Evolutionary conservation across 805 yeast species (phyloP).

Genomic region (Blastobotrys peoriensis): DNA sequence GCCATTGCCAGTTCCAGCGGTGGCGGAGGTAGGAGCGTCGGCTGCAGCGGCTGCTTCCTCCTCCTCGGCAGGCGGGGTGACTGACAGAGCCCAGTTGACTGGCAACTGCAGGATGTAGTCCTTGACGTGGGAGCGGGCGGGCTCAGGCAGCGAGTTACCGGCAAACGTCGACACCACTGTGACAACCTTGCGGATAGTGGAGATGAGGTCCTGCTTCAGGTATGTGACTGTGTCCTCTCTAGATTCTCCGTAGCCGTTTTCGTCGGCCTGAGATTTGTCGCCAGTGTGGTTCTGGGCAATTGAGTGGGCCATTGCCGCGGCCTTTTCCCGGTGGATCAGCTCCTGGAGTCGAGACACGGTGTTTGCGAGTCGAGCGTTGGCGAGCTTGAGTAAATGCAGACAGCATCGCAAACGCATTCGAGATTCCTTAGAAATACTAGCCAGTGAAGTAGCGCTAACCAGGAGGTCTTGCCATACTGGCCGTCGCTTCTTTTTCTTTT

Average conservation of each 20-base stretch:
- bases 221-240: conserved; percentile 24
- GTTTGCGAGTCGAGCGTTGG: conserved; percentile 67
- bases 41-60: not conserved
- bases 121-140: conserved; percentile 74
- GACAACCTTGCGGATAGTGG: conserved; percentile 84
- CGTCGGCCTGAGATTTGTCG: not conserved
- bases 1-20: not conserved
- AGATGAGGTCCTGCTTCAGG: conserved; percentile 74
- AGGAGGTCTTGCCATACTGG: conserved; percentile 28
- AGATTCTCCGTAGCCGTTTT: conserved; percentile 12
- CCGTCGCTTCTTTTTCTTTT: conserved; percentile 5
- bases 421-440: conserved; percentile 56
- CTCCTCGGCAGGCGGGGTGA: conserved; percentile 16
- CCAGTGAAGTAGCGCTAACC: conserved; percentile 31
- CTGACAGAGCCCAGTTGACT: conserved; percentile 53
- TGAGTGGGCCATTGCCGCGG: conserved; percentile 20
- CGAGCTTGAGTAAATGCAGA: conserved; percentile 70
- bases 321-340: conserved; percentile 38
- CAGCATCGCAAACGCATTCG: conserved; percentile 71
- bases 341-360: conserved; percentile 60
- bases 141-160: conserved; percentile 67
- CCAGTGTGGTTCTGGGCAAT: conserved; percentile 23
- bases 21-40: too few relatives aligned
- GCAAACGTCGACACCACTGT: conserved; percentile 80
- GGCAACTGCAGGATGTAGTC: conserved; percentile 75